phyloP scores from a whole-genome alignment of 1,139 yeast species.

The Tardiomyces blankii region DNA sequence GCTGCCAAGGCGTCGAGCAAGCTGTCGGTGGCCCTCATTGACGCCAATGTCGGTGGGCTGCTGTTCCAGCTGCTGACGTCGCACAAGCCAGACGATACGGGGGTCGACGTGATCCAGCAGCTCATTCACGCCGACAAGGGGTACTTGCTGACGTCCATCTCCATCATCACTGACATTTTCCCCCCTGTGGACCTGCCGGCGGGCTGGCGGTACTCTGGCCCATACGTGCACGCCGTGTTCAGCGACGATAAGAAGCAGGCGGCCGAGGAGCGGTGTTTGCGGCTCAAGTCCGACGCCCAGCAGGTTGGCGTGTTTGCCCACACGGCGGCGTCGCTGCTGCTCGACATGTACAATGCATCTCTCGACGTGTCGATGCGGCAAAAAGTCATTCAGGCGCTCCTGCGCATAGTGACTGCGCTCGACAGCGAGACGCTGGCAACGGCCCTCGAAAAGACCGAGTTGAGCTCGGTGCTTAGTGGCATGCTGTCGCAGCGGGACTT shows the following conservation, averaged over 20 bases:
- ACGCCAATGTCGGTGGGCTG: constrained; percentile 19
- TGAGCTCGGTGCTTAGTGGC: constrained; percentile 44
- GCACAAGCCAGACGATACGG: constrained; percentile 18
- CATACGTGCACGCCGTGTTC: not conserved
- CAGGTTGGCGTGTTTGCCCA: constrained; percentile 32
- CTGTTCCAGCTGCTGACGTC: constrained; percentile 26
- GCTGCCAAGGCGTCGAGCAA: constrained; percentile 31
- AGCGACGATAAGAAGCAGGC: not conserved
- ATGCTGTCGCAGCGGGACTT: constrained; percentile 47
- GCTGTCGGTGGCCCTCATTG: constrained; percentile 17
- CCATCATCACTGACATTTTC: constrained; percentile 45
- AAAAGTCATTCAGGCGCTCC: constrained; percentile 44
- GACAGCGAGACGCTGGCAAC: constrained; percentile 12
- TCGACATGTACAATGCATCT: constrained; percentile 65
- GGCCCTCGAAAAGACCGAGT: constrained; percentile 20
- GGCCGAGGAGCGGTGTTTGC: not conserved
- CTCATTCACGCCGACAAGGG: constrained; percentile 70
- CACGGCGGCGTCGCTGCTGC: constrained; percentile 46
- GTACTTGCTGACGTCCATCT: constrained; percentile 43
- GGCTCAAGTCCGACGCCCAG: not conserved
- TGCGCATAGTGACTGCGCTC: constrained; percentile 37
- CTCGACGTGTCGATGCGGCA: constrained; percentile 60
- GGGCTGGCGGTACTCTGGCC: not conserved
- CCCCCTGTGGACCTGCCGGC: constrained; percentile 12
- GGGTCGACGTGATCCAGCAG: constrained; percentile 42